Evolutionary conservation across 345 rosid genomes (phyloP), one percentile per base, ranked within the genome.

Genomic region (Gossypium mustelinum): DNA sequence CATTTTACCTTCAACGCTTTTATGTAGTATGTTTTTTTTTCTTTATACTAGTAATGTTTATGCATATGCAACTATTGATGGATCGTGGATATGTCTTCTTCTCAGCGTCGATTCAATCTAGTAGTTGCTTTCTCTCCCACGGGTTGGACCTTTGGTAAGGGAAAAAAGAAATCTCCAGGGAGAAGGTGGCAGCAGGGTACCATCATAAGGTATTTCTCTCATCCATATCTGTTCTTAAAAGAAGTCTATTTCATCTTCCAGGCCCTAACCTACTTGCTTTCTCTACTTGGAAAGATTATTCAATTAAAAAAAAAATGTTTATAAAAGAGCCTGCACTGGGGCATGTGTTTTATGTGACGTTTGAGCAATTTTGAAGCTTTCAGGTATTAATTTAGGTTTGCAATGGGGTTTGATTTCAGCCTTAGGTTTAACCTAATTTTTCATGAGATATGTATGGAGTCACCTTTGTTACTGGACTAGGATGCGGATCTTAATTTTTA

Each of bases 171-270:
- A 79, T 83, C 90, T 43, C 88, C 94, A 1, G 95, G 98, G 48
- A 90, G 93, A 85, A 86, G 92, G 78, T 89, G 86, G 86, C 95
- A 94, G 81, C 98, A 91, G 85, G 98, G 97, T 76, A 94, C 98
- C 73, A 85, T 94, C 68, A 94, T 94, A 80, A 88, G 97, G 98
- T 92, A 80, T 80, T 80, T 58, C 12, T 74, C 57, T 13, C 54
- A 55, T 25, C 47, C 71, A 2, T 16, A 39, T 2, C 45, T 60
- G 44, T 50, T 50, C 43, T 10, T 57, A 25, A 20, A 66, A 44
- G 17, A 44, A 66, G 34, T 20, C 70, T 47, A 44, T 22, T 47
- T 20, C 22, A 68, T 34, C 41, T 34, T 34, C 41, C 41, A 34
- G 5, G 41, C 7, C 41, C 41, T 34, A 34, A 34, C 41, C 41